Conservation (phyloP, 1,139 yeast genomes). For the Torulaspora pretoriensis region DNA sequence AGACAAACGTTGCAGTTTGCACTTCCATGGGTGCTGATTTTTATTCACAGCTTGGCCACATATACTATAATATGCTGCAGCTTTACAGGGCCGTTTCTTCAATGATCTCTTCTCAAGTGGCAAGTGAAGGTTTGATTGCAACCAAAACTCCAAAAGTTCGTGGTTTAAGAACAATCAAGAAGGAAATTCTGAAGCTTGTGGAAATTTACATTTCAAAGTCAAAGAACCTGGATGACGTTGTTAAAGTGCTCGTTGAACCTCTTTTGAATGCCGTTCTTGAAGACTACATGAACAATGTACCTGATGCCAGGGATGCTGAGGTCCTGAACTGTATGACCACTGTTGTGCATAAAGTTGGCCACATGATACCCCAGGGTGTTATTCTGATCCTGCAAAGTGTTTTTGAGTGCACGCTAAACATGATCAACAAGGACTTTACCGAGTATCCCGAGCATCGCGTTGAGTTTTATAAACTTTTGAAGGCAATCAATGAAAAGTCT, state of each 20-base stretch:
- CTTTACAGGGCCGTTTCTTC: slow-evolving; percentile 84
- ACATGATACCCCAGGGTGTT: slow-evolving; percentile 84
- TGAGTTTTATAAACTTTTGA: slow-evolving; percentile 84
- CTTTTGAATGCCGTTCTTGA: slow-evolving; percentile 80
- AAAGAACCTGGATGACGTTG: slow-evolving; percentile 73
- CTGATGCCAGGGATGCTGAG: slow-evolving; percentile 97
- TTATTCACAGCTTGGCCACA: slow-evolving; percentile 79
- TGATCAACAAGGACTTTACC: slow-evolving; percentile 92
- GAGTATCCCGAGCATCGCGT: slow-evolving; percentile 98
- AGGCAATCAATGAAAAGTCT: slow-evolving; percentile 79
- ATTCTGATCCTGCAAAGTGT: slow-evolving; percentile 83
- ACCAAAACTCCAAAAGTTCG: slow-evolving; percentile 94
- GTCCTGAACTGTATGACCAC: slow-evolving; percentile 93
- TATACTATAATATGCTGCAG: slow-evolving; percentile 86
- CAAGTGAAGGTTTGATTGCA: slow-evolving; percentile 76
- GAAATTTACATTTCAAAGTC: slow-evolving; percentile 89
- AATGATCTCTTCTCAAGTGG: slow-evolving; percentile 81
- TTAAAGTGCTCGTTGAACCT: slow-evolving; percentile 77
- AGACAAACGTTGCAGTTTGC: slow-evolving; percentile 93
- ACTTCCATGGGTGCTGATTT: slow-evolving; percentile 89
- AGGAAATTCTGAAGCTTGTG: slow-evolving; percentile 83
- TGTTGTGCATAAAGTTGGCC: slow-evolving; percentile 81
- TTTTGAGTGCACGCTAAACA: slow-evolving; percentile 88
- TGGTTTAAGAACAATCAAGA: slow-evolving; percentile 91
- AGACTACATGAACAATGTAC: slow-evolving; percentile 83